Evolutionary conservation across 305 asterid species (phyloP), one percentile per base, ranked within the genome.

Genomic region (Withania somnifera): DNA sequence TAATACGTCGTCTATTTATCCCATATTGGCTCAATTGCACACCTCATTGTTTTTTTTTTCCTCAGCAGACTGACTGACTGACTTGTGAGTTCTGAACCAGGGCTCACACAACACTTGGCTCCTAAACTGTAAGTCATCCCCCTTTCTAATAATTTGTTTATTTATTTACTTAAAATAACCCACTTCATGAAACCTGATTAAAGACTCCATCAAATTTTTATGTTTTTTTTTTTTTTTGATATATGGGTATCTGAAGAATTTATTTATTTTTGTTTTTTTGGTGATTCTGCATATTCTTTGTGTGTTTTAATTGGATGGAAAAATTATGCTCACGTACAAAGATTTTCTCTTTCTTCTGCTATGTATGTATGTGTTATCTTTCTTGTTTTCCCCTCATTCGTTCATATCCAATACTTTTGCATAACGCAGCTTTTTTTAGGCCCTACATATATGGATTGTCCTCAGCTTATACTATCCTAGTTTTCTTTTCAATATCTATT

Each of bases 121-220:
- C 83, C 83, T 85, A 78, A n/a, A 82, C 83, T 79, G 85, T 57
- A 79, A 80, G 82, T 77, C 66, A 82, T 85, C 89, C 88, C 22
- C 42, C 7, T 60, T 57, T 22, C 24, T 45, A 45, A 1, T 8
- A 42, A 10, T 14, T 6, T 6, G 45, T 38, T 38, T 38, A 4
- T 38, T 38, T 38, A 38, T 38, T 38, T 36, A 7, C 6, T 36
- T 36, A 36, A 1, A 36, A 0, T 36, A 36, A 36, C 40, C 40
- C 40, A 36, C 6, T 36, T 36, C 40, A 36, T 36, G 1, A 36
- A 36, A 36, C 40, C 6, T 36, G 40, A 36, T 36, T 36, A 4
- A 30, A 30, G 34, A 30, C 3, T 30, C 34, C 2, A 30, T 6
- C 42, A 61, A 60, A 61, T 61, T 28, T 36, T 26, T 24, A 24